Conservation (phyloP, 2,329 filamentous ascomycete species). For the Venturia aucupariae region DNA sequence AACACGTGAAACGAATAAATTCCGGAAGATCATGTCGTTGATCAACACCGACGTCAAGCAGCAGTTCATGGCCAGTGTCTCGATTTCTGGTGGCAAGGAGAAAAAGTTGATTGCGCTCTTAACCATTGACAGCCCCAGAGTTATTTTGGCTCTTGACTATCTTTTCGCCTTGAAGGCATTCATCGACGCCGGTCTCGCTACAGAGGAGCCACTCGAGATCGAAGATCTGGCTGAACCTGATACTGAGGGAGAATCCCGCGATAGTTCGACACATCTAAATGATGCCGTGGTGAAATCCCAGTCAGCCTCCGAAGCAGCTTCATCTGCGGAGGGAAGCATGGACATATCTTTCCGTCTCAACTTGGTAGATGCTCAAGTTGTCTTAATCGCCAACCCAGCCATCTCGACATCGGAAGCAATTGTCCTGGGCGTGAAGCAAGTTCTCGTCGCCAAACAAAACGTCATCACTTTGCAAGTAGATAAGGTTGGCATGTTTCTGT, state of each 20-base stretch:
- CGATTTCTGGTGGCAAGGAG: slow-evolving; percentile 78
- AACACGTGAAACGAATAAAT: slow-evolving; percentile 85
- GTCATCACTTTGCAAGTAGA: slow-evolving; percentile 88
- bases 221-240: slow-evolving; percentile 52
- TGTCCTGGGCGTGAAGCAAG: slow-evolving; percentile 87
- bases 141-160: slow-evolving; percentile 95
- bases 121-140: slow-evolving; percentile 84
- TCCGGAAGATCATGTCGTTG: slow-evolving; percentile 94
- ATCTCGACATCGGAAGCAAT: slow-evolving; percentile 89
- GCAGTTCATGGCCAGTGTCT: slow-evolving; percentile 96
- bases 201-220: slow-evolving; percentile 46
- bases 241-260: slow-evolving; percentile 18
- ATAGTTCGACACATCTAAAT: slow-evolving; percentile 7
- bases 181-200: slow-evolving; percentile 56
- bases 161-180: slow-evolving; percentile 84
- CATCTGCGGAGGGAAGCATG: slow-evolving; percentile 44
- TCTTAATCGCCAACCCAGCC: slow-evolving; percentile 89
- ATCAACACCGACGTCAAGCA: slow-evolving; percentile 87
- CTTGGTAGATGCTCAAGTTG: slow-evolving; percentile 90
- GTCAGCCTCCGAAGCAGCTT: slow-evolving; percentile 24
- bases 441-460: slow-evolving; percentile 87
- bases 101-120: slow-evolving; percentile 80
- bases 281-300: neutral
- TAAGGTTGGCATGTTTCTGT: slow-evolving; percentile 95
- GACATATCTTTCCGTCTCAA: slow-evolving; percentile 83